A percentile compares a stretch with the other conserved stretches of the same genome.
Evolutionary conservation across 2,329 filamentous ascomycete genomes (phyloP).

Genomic region (Alternaria triticimaculans): DNA sequence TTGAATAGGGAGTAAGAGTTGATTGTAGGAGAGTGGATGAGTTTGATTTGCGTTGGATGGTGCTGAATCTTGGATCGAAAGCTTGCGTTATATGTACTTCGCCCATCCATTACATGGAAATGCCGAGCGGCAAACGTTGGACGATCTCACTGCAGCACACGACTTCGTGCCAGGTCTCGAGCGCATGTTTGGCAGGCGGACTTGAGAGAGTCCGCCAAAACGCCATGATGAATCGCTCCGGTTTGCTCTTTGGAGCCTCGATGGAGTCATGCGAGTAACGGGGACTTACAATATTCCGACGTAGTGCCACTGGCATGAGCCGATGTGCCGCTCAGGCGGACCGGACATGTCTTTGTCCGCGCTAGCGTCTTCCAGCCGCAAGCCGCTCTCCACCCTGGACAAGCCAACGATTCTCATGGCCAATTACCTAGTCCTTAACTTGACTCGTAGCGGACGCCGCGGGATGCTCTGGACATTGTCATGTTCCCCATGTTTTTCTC

Average conservation of each 20-base stretch:
- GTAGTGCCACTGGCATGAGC: not conserved
- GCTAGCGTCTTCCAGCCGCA: not conserved
- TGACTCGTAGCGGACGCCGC: not conserved
- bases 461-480: not conserved
- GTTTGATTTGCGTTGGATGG: not conserved
- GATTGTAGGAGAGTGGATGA: not conserved
- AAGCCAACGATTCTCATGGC: not conserved
- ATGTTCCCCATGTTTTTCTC: not conserved
- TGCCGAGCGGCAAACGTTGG: not conserved
- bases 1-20: not conserved
- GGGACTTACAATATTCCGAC: not conserved
- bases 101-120: not conserved
- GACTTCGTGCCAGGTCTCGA: not conserved
- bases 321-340: not conserved
- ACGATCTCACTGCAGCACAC: not conserved
- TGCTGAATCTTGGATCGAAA: not conserved
- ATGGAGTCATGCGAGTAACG: not conserved
- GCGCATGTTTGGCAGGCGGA: constrained; percentile 3
- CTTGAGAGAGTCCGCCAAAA: constrained; percentile 15
- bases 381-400: not conserved
- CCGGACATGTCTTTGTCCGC: constrained; percentile 22
- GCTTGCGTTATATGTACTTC: constrained; percentile 2
- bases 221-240: not conserved
- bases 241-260: not conserved
- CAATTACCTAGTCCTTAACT: not conserved